phyloP scores from a whole-genome alignment of 1,139 yeast genomes.

The Pichia sorboxylosa region DNA sequence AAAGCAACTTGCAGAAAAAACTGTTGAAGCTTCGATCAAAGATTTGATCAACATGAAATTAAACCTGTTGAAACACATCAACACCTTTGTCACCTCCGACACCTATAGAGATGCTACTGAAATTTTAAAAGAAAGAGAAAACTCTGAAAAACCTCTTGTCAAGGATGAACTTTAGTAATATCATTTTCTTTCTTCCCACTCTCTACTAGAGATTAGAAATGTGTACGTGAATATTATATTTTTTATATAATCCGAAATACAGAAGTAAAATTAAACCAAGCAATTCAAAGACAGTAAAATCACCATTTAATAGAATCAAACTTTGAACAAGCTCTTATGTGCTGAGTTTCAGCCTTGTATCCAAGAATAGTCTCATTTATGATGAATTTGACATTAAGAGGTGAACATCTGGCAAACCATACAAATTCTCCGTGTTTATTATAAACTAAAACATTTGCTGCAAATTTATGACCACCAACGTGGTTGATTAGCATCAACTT shows the following conservation, averaged over 20 bases:
- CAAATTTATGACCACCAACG: constrained; percentile 91
- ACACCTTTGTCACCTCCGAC: constrained; percentile 11
- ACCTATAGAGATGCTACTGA: constrained; percentile 13
- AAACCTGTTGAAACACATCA: constrained; percentile 35
- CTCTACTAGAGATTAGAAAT: too few relatives aligned
- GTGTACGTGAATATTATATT: too few relatives aligned
- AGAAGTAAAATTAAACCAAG: too few relatives aligned
- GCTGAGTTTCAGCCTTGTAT: constrained; percentile 63
- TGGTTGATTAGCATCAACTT: constrained; percentile 64
- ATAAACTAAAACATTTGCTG: constrained; percentile 78
- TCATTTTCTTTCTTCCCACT: too few relatives aligned
- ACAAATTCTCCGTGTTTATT: constrained; percentile 62
- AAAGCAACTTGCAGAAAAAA: constrained; percentile 27
- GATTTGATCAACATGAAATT: constrained; percentile 39
- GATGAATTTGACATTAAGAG: constrained; percentile 61
- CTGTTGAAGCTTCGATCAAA: constrained; percentile 16
- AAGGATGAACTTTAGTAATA: too few relatives aligned
- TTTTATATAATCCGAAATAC: too few relatives aligned
- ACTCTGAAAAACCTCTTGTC: neutral
- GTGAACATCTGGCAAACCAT: constrained; percentile 82
- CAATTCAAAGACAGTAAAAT: too few relatives aligned
- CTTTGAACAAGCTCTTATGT: constrained; percentile 52
- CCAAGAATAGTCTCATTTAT: constrained; percentile 61
- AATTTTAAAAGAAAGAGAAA: constrained; percentile 7
- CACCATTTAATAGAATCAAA: constrained; percentile 46